phyloP scores from a whole-genome alignment of 441 rosid genomes.

The Rhodomyrtus psidioides region DNA sequence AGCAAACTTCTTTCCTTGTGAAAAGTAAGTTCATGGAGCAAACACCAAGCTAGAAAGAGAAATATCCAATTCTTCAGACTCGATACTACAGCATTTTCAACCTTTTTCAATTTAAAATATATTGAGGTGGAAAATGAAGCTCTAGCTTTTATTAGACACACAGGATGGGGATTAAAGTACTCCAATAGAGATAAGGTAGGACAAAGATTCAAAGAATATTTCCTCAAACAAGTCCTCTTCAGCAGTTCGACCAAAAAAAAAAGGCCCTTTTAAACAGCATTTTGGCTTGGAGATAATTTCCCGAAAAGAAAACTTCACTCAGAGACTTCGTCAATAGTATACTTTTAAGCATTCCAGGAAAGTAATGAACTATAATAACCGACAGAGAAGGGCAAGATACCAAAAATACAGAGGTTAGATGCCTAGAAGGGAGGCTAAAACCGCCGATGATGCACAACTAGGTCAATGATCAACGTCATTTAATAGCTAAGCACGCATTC shows the following conservation, averaged over 20 bases:
- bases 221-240: not conserved
- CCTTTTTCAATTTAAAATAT: too few relatives aligned
- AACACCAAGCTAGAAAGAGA: not conserved
- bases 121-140: too few relatives aligned
- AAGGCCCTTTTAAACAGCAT: not conserved
- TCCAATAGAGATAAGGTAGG: too few relatives aligned
- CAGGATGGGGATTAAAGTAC: too few relatives aligned
- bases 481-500: not conserved
- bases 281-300: not conserved
- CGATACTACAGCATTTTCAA: too few relatives aligned
- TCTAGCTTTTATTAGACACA: too few relatives aligned
- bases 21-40: not conserved
- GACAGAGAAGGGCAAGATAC: not conserved
- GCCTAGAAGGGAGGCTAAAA: not conserved
- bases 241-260: not conserved
- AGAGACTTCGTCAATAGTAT: not conserved
- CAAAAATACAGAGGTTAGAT: not conserved
- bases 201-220: not conserved
- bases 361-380: not conserved
- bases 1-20: not conserved
- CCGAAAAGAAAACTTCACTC: not conserved
- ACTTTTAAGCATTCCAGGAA: not conserved
- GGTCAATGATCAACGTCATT: not conserved
- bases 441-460: not conserved
- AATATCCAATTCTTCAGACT: too few relatives aligned